phyloP scores from a whole-genome alignment of 2,329 filamentous ascomycete species.

The Graphiopsis chlorocephala region DNA sequence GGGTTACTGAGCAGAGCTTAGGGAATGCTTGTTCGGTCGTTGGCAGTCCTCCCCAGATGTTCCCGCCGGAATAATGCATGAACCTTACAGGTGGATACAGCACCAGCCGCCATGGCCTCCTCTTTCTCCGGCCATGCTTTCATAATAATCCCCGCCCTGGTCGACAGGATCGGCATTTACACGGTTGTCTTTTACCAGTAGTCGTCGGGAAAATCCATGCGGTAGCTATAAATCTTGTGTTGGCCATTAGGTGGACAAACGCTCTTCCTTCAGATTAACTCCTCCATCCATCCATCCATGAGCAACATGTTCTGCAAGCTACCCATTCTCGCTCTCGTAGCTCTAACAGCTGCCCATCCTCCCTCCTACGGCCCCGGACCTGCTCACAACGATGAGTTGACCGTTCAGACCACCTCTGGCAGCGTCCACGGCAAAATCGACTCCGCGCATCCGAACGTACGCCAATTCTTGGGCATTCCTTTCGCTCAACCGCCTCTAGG shows the following conservation, averaged over 20 bases:
- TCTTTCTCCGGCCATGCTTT: neutral
- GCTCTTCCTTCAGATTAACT: neutral
- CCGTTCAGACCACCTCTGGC: conserved; percentile 9
- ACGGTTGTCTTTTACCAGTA: neutral
- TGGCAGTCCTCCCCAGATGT: neutral
- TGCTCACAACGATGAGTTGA: neutral
- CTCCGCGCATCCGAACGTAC: conserved; percentile 65
- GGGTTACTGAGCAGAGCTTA: neutral
- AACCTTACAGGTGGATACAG: neutral
- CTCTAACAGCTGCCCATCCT: conserved; percentile 2
- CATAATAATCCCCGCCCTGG: neutral
- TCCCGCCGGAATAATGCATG: neutral
- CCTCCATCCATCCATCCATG: too few relatives aligned
- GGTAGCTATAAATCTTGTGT: neutral
- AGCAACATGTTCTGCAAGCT: neutral
- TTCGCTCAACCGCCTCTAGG: conserved; percentile 27
- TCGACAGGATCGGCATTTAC: neutral
- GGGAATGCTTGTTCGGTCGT: neutral
- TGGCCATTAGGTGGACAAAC: neutral
- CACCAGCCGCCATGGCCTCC: neutral
- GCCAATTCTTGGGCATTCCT: conserved; percentile 36
- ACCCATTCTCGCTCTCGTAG: neutral
- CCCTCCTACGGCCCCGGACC: neutral
- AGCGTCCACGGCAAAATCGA: conserved; percentile 49
- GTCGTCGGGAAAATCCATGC: neutral